Conservation (phyloP, 208 protist genomes). For the Crithidia bombi region DNA sequence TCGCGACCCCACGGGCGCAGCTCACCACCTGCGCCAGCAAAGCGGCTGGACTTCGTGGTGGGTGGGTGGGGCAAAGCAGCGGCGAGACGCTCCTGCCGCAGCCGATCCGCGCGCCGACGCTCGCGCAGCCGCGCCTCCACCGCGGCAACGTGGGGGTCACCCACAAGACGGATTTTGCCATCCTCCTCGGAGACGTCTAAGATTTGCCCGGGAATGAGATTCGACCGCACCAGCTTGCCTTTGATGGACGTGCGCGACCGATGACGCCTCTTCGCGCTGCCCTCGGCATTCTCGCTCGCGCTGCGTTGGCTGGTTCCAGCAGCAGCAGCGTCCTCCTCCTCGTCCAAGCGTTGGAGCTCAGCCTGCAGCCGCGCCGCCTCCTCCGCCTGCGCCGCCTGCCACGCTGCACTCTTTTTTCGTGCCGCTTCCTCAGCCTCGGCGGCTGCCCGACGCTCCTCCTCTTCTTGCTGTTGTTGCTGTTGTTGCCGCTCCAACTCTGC, state of each 20-base stretch:
- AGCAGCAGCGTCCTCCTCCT: background rate
- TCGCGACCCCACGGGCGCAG: background rate
- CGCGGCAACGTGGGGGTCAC: slow-evolving; percentile 42
- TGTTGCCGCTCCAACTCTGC: slow-evolving; percentile 2
- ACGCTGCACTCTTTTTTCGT: slow-evolving; percentile 6
- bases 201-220: slow-evolving; percentile 52
- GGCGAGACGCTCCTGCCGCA: slow-evolving; percentile 25
- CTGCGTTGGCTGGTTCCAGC: background rate
- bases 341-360: slow-evolving; percentile 14
- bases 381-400: slow-evolving; percentile 10
- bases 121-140: slow-evolving; percentile 50
- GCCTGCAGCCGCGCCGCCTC: slow-evolving; percentile 17
- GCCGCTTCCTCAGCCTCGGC: slow-evolving; percentile 4
- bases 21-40: background rate
- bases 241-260: background rate
- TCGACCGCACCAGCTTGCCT: slow-evolving; percentile 22
- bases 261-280: background rate
- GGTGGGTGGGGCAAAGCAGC: background rate
- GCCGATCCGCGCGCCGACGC: slow-evolving; percentile 36
- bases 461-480: slow-evolving; percentile 9
- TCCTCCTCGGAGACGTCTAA: slow-evolving; percentile 21
- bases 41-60: slow-evolving; percentile 1
- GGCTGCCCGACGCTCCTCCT: slow-evolving; percentile 10
- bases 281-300: background rate
- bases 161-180: slow-evolving; percentile 49